Conservation (phyloP, 345 rosid species). For the Mangifera indica region DNA sequence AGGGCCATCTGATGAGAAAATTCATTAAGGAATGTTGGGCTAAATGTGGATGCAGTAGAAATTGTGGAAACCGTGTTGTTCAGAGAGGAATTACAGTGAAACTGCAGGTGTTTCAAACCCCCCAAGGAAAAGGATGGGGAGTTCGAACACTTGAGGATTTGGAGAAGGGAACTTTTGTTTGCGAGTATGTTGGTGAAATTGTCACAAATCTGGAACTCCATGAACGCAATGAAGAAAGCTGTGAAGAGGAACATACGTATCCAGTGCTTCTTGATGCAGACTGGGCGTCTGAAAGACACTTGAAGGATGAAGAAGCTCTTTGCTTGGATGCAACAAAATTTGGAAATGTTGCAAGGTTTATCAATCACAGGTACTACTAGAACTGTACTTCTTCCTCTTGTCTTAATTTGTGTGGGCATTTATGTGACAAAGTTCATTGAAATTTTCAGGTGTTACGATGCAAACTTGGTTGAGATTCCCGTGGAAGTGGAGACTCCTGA, state of each 20-base stretch:
- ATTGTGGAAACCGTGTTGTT: conserved; percentile 42
- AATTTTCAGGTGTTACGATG: conserved; percentile 45
- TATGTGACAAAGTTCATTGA: no score
- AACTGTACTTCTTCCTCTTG: neutral
- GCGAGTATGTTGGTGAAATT: conserved; percentile 62
- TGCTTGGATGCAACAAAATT: conserved; percentile 53
- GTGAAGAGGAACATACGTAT: conserved; percentile 44
- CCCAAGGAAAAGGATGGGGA: conserved; percentile 60
- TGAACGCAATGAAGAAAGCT: conserved; percentile 37
- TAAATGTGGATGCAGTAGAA: conserved; percentile 37
- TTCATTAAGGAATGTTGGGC: conserved; percentile 50
- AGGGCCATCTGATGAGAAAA: conserved; percentile 33
- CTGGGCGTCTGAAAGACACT: conserved; percentile 48
- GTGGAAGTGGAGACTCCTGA: conserved; percentile 62
- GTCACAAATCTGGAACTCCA: conserved; percentile 51
- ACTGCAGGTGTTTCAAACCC: conserved; percentile 46
- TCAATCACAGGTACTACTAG: conserved; percentile 52
- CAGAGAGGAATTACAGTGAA: conserved; percentile 38
- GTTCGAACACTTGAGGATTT: conserved; percentile 38
- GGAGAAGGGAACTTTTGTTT: conserved; percentile 53
- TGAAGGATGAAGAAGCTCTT: conserved; percentile 59
- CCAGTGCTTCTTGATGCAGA: conserved; percentile 62
- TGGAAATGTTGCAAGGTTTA: conserved; percentile 58
- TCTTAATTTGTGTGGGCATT: neutral
- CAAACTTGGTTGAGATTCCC: conserved; percentile 59